phyloP scores from a whole-genome alignment of 2,329 filamentous ascomycete genomes.

The Ceratocystis diversiconidia region DNA sequence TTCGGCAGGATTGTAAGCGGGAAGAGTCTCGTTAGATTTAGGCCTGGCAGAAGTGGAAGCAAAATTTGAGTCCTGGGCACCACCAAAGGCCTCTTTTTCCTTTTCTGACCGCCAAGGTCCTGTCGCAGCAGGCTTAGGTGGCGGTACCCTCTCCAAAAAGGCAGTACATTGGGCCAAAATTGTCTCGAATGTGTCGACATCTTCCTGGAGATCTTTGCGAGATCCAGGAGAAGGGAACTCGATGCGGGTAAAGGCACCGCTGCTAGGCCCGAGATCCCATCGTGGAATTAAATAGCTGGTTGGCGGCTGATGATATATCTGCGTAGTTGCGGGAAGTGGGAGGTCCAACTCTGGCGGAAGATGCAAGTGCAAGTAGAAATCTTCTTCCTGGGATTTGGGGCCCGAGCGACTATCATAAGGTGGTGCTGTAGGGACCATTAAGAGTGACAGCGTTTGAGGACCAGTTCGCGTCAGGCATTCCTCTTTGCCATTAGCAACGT shows the following conservation, averaged over 20 bases:
- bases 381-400: slow-evolving; percentile 55
- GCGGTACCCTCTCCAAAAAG: slow-evolving; percentile 71
- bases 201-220: slow-evolving; percentile 67
- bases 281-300: slow-evolving; percentile 86
- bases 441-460: slow-evolving; percentile 76
- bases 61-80: not conserved
- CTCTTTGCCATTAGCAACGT: slow-evolving; percentile 79
- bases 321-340: slow-evolving; percentile 83
- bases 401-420: slow-evolving; percentile 45
- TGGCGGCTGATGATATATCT: slow-evolving; percentile 92
- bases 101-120: slow-evolving; percentile 27
- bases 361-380: slow-evolving; percentile 94
- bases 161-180: slow-evolving; percentile 96
- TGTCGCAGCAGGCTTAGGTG: slow-evolving; percentile 32
- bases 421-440: slow-evolving; percentile 90
- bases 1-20: slow-evolving; percentile 65
- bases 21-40: slow-evolving; percentile 32
- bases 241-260: slow-evolving; percentile 81
- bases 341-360: slow-evolving; percentile 89
- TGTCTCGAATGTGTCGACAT: slow-evolving; percentile 91
- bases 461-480: slow-evolving; percentile 68
- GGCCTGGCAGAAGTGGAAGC: not conserved
- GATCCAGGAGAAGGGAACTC: slow-evolving; percentile 68
- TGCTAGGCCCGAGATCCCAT: slow-evolving; percentile 82
- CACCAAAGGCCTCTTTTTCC: slow-evolving; percentile 26